A percentile compares a stretch with the other conserved stretches of the same genome.
phyloP scores from a whole-genome alignment of 768 basidiomycete genomes.

The Agaricus bisporus region DNA sequence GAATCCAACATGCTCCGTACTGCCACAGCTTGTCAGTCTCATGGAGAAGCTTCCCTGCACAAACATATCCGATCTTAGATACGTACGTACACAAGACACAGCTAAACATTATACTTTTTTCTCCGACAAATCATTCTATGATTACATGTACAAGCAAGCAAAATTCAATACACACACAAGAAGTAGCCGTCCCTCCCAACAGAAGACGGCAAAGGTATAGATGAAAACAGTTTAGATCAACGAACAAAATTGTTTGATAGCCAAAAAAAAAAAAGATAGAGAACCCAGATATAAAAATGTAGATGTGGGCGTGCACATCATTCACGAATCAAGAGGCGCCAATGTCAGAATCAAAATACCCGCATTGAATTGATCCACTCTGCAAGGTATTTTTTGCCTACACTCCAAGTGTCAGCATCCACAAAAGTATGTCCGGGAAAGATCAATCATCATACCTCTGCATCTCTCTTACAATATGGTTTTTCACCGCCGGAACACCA shows the following conservation, averaged over 20 bases:
- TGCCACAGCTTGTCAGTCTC: too few species aligned
- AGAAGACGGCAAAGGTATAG: too few species aligned
- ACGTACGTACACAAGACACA: too few species aligned
- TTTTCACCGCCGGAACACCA: slow-evolving; percentile 73
- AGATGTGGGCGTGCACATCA: too few species aligned
- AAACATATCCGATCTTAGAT: too few species aligned
- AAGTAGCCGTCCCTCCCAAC: background rate
- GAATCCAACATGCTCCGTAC: too few species aligned
- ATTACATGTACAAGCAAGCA: background rate
- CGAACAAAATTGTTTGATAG: background rate
- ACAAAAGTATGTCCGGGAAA: background rate
- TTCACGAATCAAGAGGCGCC: slow-evolving; percentile 8
- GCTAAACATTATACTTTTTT: too few species aligned
- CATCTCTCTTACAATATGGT: slow-evolving; percentile 74
- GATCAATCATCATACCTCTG: slow-evolving; percentile 35
- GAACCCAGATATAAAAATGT: too few species aligned
- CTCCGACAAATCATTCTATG: background rate
- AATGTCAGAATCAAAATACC: slow-evolving; percentile 62
- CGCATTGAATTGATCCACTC: slow-evolving; percentile 66
- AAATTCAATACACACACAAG: background rate
- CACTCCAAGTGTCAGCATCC: background rate
- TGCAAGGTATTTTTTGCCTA: slow-evolving; percentile 62
- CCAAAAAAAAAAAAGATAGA: background rate
- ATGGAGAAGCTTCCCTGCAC: too few species aligned
- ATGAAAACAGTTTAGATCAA: background rate